Evolutionary conservation across 345 rosid species (phyloP).

Genomic region (Salix suchowensis): DNA sequence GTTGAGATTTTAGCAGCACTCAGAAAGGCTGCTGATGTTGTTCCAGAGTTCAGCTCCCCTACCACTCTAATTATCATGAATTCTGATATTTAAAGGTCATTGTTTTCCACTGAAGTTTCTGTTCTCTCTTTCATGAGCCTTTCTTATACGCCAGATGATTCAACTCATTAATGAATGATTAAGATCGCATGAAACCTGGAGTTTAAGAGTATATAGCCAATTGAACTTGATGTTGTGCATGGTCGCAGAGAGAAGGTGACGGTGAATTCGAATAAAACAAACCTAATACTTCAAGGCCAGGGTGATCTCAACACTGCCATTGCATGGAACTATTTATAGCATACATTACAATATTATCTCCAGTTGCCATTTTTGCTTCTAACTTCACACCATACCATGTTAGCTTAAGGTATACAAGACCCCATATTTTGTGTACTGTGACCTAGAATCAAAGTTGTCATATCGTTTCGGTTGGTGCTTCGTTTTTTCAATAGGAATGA

Average conservation of each 20-base stretch:
- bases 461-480: no score
- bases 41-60: slow-evolving; percentile 48
- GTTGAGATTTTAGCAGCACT: slow-evolving; percentile 60
- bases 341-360: slow-evolving; percentile 20
- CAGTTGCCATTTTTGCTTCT: slow-evolving; percentile 54
- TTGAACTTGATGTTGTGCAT: background rate
- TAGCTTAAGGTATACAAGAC: slow-evolving; percentile 54
- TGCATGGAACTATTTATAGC: slow-evolving; percentile 65
- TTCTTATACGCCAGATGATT: background rate
- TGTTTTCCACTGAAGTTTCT: background rate
- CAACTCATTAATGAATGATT: background rate
- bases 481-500: no score
- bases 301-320: slow-evolving; percentile 56
- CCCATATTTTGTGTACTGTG: background rate
- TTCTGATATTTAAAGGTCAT: slow-evolving; percentile 73
- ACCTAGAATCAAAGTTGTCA: no score
- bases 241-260: slow-evolving; percentile 72
- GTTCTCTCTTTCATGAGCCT: background rate
- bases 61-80: slow-evolving; percentile 51
- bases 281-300: slow-evolving; percentile 67
- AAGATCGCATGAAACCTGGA: background rate
- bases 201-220: background rate
- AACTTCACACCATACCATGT: slow-evolving; percentile 10
- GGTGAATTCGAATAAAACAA: slow-evolving; percentile 55
- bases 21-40: slow-evolving; percentile 68